Percentiles rank a stretch among this genome's conserved stretches.
These are phyloP conservation scores for Malus sieversii DNA, from an alignment of 306 rosid species.

Conservation along the genomic window DNA sequence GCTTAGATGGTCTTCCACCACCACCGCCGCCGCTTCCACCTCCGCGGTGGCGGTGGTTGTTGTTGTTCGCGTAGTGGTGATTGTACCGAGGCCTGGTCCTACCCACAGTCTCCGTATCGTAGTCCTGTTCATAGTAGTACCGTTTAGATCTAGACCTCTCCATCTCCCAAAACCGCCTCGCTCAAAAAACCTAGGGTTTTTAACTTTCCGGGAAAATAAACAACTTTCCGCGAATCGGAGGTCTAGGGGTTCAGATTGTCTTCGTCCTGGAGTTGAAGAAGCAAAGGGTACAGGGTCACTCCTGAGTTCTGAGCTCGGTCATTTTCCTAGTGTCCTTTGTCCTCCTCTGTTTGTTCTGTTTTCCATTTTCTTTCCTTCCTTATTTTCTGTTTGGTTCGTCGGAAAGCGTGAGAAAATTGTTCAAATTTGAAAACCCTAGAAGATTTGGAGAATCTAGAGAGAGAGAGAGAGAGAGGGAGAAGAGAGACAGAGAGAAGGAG, in stretches of 20 bases:
- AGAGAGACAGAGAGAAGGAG: not conserved
- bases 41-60: slow-evolving; percentile 42
- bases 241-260: slow-evolving; percentile 15
- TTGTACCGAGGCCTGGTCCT: slow-evolving; percentile 84
- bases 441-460: not conserved
- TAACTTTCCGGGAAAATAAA: not conserved
- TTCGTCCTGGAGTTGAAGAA: not conserved
- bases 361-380: not conserved
- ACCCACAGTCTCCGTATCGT: slow-evolving; percentile 68
- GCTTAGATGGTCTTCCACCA: slow-evolving; percentile 34
- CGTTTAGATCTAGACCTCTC: slow-evolving; percentile 99
- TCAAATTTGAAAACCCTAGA: slow-evolving; percentile 36
- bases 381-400: slow-evolving; percentile 8
- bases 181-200: slow-evolving; percentile 13
- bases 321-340: not conserved
- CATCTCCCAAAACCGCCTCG: slow-evolving; percentile 28
- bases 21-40: slow-evolving; percentile 31
- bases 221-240: not conserved
- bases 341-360: not conserved
- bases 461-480: not conserved
- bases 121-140: slow-evolving; percentile 90
- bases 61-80: slow-evolving; percentile 42
- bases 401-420: slow-evolving; percentile 2
- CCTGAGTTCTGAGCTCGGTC: slow-evolving; percentile 10
- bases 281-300: not conserved